Evolutionary conservation across 805 yeast genomes (phyloP), one percentile per base, ranked within the genome.

Genomic region (Wickerhamomyces bovis): DNA sequence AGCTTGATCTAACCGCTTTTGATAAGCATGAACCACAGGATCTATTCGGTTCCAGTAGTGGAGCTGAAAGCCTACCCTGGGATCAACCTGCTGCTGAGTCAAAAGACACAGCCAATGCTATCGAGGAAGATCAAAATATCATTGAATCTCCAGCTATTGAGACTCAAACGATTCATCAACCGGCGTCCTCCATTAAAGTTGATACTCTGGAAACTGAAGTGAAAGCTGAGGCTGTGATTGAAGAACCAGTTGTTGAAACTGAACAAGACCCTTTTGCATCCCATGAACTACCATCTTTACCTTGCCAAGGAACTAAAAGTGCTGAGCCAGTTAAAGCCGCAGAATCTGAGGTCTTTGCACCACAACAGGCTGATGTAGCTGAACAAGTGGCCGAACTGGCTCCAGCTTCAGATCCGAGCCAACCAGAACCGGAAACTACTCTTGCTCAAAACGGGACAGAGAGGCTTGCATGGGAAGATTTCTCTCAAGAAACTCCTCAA

Each of bases 11-110:
- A 3, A n/a, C 31, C 15, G 25, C 16, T 13, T 20, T 13, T 8
- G 39, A 9, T 10, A 12, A 33, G 16, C 20, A 4, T 8, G 36
- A 33, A 16, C 8, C 18, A 33, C 36, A 43, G n/a, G 41, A 44
- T 19, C 38, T 45, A 11, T 44, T 48, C 43, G 44, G 39, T 2
- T 39, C 48, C 8, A 10, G n/a, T 21, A 41, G 31, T 10, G 8
- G 21, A 8, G 2, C 38, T 20, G 42, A 19, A 4, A 33, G 20
- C 8, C 23, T 43, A 9, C 46, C 42, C 8, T 43, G 41, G 41
- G 33, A 18, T 39, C 26, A 31, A 39, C 10, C 46, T 16, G 11
- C 6, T 5, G 5, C n/a, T 11, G 20, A 33, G 9, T 9, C 18
- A 8, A 8, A 33, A 33, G 36, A 16, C 12, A 3, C 36, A 16